Evolutionary conservation across 495 filamentous ascomycete genomes (phyloP), one percentile per base, ranked within the genome.

Genomic region (Xylaria palmicola): DNA sequence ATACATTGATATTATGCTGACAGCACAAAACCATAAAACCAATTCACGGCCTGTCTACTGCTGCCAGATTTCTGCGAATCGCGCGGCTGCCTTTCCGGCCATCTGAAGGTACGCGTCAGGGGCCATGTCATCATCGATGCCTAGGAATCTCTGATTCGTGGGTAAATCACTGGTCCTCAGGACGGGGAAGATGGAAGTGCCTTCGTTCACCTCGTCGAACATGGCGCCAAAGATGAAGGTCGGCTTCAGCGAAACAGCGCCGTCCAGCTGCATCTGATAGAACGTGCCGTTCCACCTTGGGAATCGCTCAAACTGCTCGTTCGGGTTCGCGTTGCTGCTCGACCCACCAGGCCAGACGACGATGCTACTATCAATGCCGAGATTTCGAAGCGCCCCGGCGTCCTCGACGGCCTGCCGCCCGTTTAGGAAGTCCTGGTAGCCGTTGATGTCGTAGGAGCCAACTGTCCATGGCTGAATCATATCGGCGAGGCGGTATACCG

Each of bases 161-260:
- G 70, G 70, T 3, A 73, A 50, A 40, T 71, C 66, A 3, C 32
- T 48, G 0, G 54, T 64, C 41, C 52, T 67, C 13, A 73, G 50
- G 15, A 67, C 45, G 3, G 68, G 68, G 37, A 57, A 56, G 41
- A 65, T 68, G 2, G 62, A 55, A 22, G 68, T 71, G 27, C 68
- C 68, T 52, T 73, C 70, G 32, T 70, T 70, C 24, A 66, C 59
- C 29, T 73, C 70, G 48, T 73, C 70, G 51, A 73, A 73, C 70
- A 73, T 73, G n/a, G 70, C 68, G 12, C 66, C 66, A 41, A 73
- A 73, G 24, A 70, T 65, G 43, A 73, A 73, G 19, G 37, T 65
- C 0, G 70, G 70, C 62, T 69, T 71, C 54, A 73, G 32, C n/a
- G 62, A 60, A 12, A 71, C 52, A 24, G 65, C 64, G 9, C 66